Conservation (phyloP, 129 eudicot species). For the Arctium lappa region DNA sequence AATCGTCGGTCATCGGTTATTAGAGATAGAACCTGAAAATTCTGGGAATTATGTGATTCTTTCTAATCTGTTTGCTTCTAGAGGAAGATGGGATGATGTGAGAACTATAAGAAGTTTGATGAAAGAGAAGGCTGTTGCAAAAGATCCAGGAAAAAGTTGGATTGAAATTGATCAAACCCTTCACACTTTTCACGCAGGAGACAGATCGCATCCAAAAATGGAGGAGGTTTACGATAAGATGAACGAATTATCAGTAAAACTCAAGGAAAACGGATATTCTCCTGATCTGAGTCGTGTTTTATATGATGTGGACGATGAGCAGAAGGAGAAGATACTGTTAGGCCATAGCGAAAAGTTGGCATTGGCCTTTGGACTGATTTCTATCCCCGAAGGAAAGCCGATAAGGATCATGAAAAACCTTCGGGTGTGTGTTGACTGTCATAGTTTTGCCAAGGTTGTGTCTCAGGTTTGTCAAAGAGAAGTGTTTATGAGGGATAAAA, state of each 20-base stretch:
- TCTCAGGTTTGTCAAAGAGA: slow-evolving; percentile 65
- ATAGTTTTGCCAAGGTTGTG: slow-evolving; percentile 69
- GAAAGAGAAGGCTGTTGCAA: slow-evolving; percentile 56
- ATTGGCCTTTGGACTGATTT: slow-evolving; percentile 61
- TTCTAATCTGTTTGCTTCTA: slow-evolving; percentile 68
- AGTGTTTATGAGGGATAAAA: slow-evolving; percentile 63
- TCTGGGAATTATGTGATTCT: slow-evolving; percentile 80
- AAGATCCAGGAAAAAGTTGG: slow-evolving; percentile 95
- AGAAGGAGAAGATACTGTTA: slow-evolving; percentile 69
- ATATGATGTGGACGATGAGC: slow-evolving; percentile 81
- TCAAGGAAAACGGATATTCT: slow-evolving; percentile 64
- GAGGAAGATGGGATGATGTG: slow-evolving; percentile 86
- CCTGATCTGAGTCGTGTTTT: slow-evolving; percentile 66
- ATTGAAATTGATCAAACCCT: slow-evolving; percentile 64
- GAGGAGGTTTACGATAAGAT: slow-evolving; percentile 48
- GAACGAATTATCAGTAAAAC: slow-evolving; percentile 43
- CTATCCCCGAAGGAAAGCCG: slow-evolving; percentile 41
- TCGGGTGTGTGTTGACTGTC: slow-evolving; percentile 82
- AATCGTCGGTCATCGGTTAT: slow-evolving; percentile 50
- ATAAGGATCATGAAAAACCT: slow-evolving; percentile 73
- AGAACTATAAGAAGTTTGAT: slow-evolving; percentile 57
- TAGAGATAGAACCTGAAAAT: slow-evolving; percentile 85
- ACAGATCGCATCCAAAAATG: slow-evolving; percentile 53
- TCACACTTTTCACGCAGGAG: slow-evolving; percentile 67
- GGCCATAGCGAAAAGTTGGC: slow-evolving; percentile 89